These are phyloP conservation scores for Stropharia rugosoannulata DNA, from an alignment of 768 basidiomycete species.

Conservation along the genomic window DNA sequence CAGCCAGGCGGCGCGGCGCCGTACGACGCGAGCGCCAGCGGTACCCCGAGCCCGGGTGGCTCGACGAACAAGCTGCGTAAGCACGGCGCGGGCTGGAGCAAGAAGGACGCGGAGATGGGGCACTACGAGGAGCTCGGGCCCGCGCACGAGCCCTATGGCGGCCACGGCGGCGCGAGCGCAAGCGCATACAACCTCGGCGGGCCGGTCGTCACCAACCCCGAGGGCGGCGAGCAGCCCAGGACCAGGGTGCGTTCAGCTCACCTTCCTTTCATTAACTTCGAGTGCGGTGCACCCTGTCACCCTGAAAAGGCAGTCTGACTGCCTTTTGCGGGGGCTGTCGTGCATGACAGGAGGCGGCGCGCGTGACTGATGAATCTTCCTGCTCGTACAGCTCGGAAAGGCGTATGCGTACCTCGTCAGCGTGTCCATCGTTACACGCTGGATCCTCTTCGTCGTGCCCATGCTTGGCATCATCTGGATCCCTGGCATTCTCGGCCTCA, in stretches of 20 bases:
- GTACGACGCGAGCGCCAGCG: conserved; percentile 4
- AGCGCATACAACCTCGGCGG: conserved; percentile 45
- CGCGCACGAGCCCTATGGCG: neutral
- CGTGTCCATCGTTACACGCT: conserved; percentile 75
- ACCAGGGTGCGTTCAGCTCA: conserved; percentile 40
- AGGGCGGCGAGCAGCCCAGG: conserved; percentile 62
- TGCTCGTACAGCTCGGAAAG: conserved; percentile 45
- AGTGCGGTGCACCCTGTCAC: neutral
- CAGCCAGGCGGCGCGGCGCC: neutral
- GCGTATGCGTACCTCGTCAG: conserved; percentile 75
- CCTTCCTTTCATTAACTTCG: neutral
- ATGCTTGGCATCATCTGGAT: conserved; percentile 68
- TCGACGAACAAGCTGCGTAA: conserved; percentile 44
- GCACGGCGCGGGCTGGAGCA: conserved; percentile 38
- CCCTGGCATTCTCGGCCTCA: conserved; percentile 68
- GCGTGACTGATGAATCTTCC: neutral
- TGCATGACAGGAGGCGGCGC: neutral
- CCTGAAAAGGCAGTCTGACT: neutral
- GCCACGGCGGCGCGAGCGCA: neutral
- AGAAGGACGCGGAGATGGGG: conserved; percentile 46
- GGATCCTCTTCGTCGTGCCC: conserved; percentile 79
- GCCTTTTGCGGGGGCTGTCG: neutral
- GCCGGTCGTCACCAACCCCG: conserved; percentile 53
- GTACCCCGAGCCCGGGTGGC: neutral
- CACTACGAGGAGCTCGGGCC: conserved; percentile 55